Evolutionary conservation across 148 eudicot genomes (phyloP).

Genomic region (Rhododendron kiyosumense): DNA sequence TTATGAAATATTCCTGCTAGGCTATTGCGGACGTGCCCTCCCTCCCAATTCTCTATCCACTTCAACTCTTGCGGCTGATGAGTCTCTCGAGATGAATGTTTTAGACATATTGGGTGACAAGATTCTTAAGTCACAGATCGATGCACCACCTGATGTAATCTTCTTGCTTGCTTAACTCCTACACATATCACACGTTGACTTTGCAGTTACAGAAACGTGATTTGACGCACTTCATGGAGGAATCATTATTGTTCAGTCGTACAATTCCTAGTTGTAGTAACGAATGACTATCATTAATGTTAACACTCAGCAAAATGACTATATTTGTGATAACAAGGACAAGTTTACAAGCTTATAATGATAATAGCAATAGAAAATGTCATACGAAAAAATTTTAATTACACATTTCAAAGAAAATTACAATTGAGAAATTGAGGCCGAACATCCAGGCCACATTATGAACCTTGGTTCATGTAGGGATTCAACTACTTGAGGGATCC

Average conservation of each 20-base stretch:
- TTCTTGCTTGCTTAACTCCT: constrained; percentile 16
- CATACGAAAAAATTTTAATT: background rate
- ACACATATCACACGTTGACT: background rate
- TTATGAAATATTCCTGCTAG: constrained; percentile 85
- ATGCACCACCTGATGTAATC: constrained; percentile 72
- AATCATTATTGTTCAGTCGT: background rate
- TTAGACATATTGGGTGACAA: constrained; percentile 71
- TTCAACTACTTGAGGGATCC: background rate
- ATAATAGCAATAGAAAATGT: background rate
- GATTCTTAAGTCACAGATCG: constrained; percentile 68
- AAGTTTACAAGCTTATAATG: background rate
- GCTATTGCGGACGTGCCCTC: constrained; percentile 96
- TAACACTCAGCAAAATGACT: background rate
- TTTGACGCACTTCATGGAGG: background rate
- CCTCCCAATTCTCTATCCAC: constrained; percentile 57
- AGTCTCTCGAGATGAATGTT: constrained; percentile 75
- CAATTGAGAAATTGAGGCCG: background rate
- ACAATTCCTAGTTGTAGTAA: background rate
- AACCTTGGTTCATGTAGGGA: background rate
- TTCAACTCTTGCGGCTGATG: constrained; percentile 55
- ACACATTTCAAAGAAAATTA: background rate
- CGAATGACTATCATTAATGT: background rate
- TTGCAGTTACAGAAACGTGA: background rate
- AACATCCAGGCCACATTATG: background rate
- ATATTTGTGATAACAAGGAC: background rate